Base-by-base conservation (phyloP, 495 filamentous ascomycete genomes). In the Gamarada debralockiae region DNA sequence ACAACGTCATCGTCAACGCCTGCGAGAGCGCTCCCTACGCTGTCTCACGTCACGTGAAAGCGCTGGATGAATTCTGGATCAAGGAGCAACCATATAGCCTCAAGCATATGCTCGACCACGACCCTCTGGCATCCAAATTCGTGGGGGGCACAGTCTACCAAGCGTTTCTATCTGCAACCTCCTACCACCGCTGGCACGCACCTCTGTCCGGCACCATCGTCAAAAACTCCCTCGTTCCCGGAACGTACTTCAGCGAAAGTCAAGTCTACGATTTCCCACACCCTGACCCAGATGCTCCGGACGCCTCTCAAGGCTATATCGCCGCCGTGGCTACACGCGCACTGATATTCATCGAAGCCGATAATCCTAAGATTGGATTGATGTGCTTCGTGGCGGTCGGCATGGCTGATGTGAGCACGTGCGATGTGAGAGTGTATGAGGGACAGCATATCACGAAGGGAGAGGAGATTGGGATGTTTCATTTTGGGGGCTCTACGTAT, bases 331-430 rank as follows among this genome's bases (percentile, higher is more conserved):
- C 73, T 3, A 82, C 85, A 4, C 74, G 85, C 12, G 83, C 78
- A 0, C 50, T 89, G 9, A 79, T 89, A 42, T 84, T 86, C 59
- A 78, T 89, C 53, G 71, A 87, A 59, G 83, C 85, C 0, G 82
- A 87, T 50, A 83, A 84, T 49, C 72, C 75, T 12, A 70, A 64
- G 12, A 81, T 88, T 51, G 85, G 86, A 0, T 57, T 89, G 37
- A 80, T 89, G 79, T 75, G 70, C 0, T 80, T 87, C 38, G 67
- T 90, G 17, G 76, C 73, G 3, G 72, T 89, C 1, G 86, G 83
- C 10, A 90, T 89, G 85, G 78, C 78, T 17, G 85, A 90, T 59
- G 82, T 87, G 6, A 81, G 75, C 38, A 82, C 82, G 2, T 86
- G 83, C 38, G 82, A 90, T 51, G 78, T 86, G 22, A 80, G 74